Base-by-base conservation (phyloP, 2,329 filamentous ascomycete genomes). In the Penicillium vulpinum region DNA sequence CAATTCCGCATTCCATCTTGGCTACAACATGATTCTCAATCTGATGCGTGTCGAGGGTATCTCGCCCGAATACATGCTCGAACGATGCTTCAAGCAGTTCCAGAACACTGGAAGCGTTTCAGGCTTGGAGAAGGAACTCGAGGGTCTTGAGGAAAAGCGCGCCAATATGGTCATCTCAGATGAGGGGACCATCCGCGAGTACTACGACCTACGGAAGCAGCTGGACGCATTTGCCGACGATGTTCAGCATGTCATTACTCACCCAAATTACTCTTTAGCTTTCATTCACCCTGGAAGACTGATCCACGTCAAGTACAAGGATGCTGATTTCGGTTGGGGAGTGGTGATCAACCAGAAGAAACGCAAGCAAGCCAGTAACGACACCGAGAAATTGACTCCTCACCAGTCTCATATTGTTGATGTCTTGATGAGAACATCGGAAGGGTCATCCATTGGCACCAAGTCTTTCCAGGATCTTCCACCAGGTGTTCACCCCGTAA, bases 21-120 rank as follows among this genome's bases (percentile, higher is more conserved):
- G 94, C 31, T 99, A 99, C 81, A 99, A 99, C 79, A 99, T 99
- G 94, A 91, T 99, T 70, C 82, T 99, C 56, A 99, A 99, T 71
- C 78, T 99, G 59, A 88, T 97, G 75, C 85, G 94, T 76, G 93
- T 99, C n/a, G 94, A 99, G 73, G 93, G 92, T n/a, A 96, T 99
- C 49, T 97, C 92, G 9, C 94, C 95, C 2, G 93, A 99, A 68
- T 97, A 91, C 70, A 99, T 99, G 94, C 81, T 99, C n/a, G 92
- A 97, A 78, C 86, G 89, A 65, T 99, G 94, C 71, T 99, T 99
- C 79, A 95, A 91, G 75, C 94, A 99, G 75, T 99, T 99, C 77
- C 94, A 99, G 73, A 97, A 96, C 68, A 91, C 91, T 2, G 90
- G 93, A 11, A 92, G 89, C 64, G 91, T 97, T 9, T 89, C 90